Evolutionary conservation across 2,329 filamentous ascomycete genomes (phyloP), one percentile per base, ranked within the genome.

Genomic region (Fusarium haematococcum): DNA sequence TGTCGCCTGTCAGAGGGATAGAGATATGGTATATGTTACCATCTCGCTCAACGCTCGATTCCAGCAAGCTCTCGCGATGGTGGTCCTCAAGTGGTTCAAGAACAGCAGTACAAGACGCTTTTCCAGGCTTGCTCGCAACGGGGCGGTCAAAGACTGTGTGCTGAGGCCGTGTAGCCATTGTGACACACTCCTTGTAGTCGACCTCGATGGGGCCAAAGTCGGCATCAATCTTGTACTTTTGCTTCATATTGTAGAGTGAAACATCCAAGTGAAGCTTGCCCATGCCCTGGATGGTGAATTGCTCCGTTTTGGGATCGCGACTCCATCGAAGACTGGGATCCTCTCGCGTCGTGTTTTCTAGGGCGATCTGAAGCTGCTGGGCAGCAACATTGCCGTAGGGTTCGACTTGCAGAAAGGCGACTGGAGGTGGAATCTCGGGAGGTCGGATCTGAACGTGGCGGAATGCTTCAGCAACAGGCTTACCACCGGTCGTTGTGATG

Each of bases 351-450:
- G 98, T 89, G 58, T 97, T 90, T 6, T 91, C 89, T 7, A 99
- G 86, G 1, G 93, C 92, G 7, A 93, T 90, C 65, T 94, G 90
- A 7, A 99, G 90, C 68, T 92, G 90, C 77, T 95, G 95, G 77
- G 95, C 93, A 75, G 95, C 95, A 35, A 92, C 89, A 35, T 94
- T 85, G 77, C 94, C 92, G 75, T 95, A 87, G 0, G 89, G 94
- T 74, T 98, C 96, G 32, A 98, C 92, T 69, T 95, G 94, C n/a
- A 97, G 92, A 82, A 98, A 99, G 79, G 98, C 98, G 0, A 99
- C 97, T 0, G 97, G 95, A 0, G 97, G 95, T 1, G 97, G 96
- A 1, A 98, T 94, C 68, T 94, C 90, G 32, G 97, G 97, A 0
- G 97, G 95, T 18, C 95, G 91, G 39, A 99, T 90, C 79, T 98